Evolutionary conservation across 2,329 filamentous ascomycete genomes (phyloP).

Genomic region (Mariannaea elegans): DNA sequence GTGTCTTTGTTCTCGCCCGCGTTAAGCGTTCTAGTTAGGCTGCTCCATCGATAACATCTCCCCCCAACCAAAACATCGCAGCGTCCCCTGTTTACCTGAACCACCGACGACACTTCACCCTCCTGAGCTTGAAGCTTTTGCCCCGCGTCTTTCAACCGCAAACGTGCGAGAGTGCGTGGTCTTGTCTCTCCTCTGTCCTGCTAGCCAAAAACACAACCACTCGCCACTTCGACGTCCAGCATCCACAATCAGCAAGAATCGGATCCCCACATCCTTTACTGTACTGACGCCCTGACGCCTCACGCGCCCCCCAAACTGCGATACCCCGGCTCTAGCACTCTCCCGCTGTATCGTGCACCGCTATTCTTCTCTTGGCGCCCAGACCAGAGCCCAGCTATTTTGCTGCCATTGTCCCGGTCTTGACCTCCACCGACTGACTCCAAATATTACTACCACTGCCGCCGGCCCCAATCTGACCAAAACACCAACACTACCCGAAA

Average conservation of each 20-base stretch:
- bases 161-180: not conserved
- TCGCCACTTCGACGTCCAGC: not conserved
- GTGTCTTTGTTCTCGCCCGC: not conserved
- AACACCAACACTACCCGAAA: slow-evolving; percentile 14
- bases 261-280: slow-evolving; percentile 6
- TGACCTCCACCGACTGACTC: slow-evolving; percentile 19
- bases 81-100: slow-evolving; percentile 10
- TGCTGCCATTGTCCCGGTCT: slow-evolving; percentile 18
- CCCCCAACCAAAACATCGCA: not conserved
- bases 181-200: not conserved
- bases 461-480: slow-evolving; percentile 10
- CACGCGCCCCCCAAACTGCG: slow-evolving; percentile 16
- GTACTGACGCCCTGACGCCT: slow-evolving; percentile 15
- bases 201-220: not conserved
- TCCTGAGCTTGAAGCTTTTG: not conserved
- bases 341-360: slow-evolving; percentile 17
- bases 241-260: not conserved
- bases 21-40: slow-evolving; percentile 1
- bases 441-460: slow-evolving; percentile 14
- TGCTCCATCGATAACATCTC: not conserved
- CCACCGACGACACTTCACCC: not conserved
- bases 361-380: slow-evolving; percentile 18
- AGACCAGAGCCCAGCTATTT: slow-evolving; percentile 15
- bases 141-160: not conserved
- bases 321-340: slow-evolving; percentile 10